Percentiles rank a stretch among this genome's conserved stretches.
phyloP scores from a whole-genome alignment of 2,329 filamentous ascomycete species.

The Colletotrichum horii region DNA sequence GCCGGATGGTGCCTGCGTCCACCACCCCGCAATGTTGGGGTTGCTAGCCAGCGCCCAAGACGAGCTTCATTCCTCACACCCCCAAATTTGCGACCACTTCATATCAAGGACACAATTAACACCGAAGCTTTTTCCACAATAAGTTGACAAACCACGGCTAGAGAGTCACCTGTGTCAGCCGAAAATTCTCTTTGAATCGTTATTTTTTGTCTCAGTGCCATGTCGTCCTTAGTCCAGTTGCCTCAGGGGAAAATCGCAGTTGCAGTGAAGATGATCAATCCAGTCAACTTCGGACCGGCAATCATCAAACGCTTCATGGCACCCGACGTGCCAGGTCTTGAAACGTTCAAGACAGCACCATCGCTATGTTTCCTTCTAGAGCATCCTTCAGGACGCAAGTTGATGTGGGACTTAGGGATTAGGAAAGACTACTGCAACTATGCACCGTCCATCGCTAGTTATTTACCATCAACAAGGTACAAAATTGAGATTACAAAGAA shows the following conservation, averaged over 20 bases:
- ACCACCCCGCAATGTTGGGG: not conserved
- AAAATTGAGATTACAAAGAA: conserved; percentile 29
- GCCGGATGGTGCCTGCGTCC: not conserved
- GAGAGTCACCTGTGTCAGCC: not conserved
- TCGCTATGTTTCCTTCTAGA: conserved; percentile 35
- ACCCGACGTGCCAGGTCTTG: conserved; percentile 37
- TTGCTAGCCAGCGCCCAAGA: not conserved
- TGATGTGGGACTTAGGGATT: conserved; percentile 35
- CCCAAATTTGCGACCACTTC: not conserved
- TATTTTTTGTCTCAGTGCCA: not conserved
- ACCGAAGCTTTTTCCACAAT: not conserved
- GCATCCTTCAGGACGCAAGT: conserved; percentile 30
- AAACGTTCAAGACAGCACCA: conserved; percentile 33
- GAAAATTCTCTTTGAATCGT: not conserved
- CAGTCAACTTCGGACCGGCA: conserved; percentile 43
- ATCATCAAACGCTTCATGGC: conserved; percentile 43
- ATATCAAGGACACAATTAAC: not conserved
- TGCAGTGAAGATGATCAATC: conserved; percentile 38
- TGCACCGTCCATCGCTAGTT: conserved; percentile 27
- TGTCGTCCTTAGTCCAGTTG: not conserved
- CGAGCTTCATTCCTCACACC: not conserved
- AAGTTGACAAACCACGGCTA: not conserved
- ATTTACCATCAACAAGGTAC: conserved; percentile 31
- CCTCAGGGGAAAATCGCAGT: conserved; percentile 25
- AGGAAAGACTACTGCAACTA: conserved; percentile 33